phyloP scores from a whole-genome alignment of 306 rosid genomes.

The Cucumis cinereus region DNA sequence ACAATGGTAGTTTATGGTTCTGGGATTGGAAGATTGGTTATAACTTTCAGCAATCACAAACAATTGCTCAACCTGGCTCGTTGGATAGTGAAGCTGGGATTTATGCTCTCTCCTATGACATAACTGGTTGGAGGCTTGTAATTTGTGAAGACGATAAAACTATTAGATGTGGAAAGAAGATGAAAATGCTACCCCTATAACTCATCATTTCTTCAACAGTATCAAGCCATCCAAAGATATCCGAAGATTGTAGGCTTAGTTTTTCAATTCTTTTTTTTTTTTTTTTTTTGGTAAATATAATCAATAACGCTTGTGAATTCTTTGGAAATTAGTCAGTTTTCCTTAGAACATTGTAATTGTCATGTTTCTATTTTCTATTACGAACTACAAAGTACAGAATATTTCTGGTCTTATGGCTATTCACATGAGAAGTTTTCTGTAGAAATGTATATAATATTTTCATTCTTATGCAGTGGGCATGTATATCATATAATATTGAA shows the following conservation, averaged over 20 bases:
- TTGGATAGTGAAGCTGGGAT: slow-evolving; percentile 97
- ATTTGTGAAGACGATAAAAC: slow-evolving; percentile 95
- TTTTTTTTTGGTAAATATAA: neutral
- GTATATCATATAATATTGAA: neutral
- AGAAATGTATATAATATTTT: neutral
- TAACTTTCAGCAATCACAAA: slow-evolving; percentile 87
- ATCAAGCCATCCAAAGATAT: slow-evolving; percentile 81
- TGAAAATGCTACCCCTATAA: slow-evolving; percentile 87
- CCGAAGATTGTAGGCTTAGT: slow-evolving; percentile 10
- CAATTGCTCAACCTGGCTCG: slow-evolving; percentile 91
- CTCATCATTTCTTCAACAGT: slow-evolving; percentile 51
- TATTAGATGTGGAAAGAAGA: slow-evolving; percentile 93
- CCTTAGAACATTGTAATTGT: neutral
- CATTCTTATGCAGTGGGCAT: neutral
- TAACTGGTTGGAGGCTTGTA: slow-evolving; percentile 75
- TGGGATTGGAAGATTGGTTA: slow-evolving; percentile 99
- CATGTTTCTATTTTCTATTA: neutral
- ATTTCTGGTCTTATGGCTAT: neutral
- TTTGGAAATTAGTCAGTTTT: neutral
- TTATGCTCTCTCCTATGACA: slow-evolving; percentile 65
- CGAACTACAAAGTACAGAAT: neutral
- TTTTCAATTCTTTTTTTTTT: neutral
- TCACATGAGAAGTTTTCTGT: neutral
- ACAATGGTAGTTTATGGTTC: slow-evolving; percentile 95
- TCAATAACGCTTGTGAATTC: neutral